Percentiles rank a stretch among this genome's conserved stretches.
phyloP scores from a whole-genome alignment of 2,329 filamentous ascomycete species.

The Catunica adiposa region DNA sequence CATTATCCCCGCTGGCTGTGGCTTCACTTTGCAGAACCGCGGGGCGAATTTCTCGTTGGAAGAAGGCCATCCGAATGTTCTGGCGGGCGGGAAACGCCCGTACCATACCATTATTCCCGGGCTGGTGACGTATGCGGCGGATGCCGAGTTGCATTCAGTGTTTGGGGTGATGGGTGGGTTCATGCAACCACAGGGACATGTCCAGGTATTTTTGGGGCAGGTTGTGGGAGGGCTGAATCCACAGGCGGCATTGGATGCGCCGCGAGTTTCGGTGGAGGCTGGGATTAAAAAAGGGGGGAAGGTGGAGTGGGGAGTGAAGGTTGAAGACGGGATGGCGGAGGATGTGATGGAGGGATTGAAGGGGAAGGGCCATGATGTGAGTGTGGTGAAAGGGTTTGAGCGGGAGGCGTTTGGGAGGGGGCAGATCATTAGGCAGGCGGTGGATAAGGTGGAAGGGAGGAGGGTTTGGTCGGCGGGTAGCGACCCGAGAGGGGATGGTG shows the following conservation, averaged over 20 bases:
- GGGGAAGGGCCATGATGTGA: conserved; percentile 55
- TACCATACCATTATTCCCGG: conserved; percentile 98
- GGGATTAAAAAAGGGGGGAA: conserved; percentile 47
- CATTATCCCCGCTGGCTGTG: conserved; percentile 72
- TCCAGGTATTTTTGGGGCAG: conserved; percentile 85
- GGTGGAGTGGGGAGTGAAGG: conserved; percentile 49
- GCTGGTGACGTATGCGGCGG: conserved; percentile 61
- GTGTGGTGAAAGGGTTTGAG: conserved; percentile 46
- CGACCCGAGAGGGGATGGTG: conserved; percentile 74
- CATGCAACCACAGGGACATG: conserved; percentile 94
- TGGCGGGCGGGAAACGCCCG: conserved; percentile 69
- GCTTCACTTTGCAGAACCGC: conserved; percentile 89
- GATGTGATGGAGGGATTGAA: conserved; percentile 51
- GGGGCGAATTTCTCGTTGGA: conserved; percentile 70
- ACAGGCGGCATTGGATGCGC: conserved; percentile 79
- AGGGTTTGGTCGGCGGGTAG: conserved; percentile 77
- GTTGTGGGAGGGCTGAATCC: conserved; percentile 65
- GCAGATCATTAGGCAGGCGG: conserved; percentile 65
- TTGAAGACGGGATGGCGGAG: conserved; percentile 67
- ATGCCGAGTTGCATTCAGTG: conserved; percentile 62
- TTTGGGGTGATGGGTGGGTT: conserved; percentile 98
- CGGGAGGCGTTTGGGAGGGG: conserved; percentile 68
- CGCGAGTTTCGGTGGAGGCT: conserved; percentile 73
- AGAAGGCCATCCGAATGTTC: conserved; percentile 56
- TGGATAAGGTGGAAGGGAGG: conserved; percentile 50